Percentiles rank a stretch among this genome's conserved stretches.
These are phyloP conservation scores for Manihot esculenta DNA, from an alignment of 441 rosid genomes.

Conservation along the genomic window DNA sequence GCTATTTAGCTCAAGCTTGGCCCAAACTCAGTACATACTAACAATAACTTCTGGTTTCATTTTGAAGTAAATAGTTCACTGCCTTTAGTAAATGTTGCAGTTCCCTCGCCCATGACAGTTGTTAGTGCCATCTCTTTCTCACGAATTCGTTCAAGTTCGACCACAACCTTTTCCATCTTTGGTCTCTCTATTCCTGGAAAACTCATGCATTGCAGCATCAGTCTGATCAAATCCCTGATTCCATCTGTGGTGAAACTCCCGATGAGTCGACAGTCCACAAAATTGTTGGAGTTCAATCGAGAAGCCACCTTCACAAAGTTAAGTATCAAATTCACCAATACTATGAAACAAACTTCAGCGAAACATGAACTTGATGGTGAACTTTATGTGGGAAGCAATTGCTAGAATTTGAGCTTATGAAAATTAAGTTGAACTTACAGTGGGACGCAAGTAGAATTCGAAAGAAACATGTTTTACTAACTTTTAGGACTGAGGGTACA, in stretches of 20 bases:
- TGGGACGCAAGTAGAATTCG: too few species aligned
- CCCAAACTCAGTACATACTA: slow-evolving; percentile 15
- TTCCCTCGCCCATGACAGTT: slow-evolving; percentile 50
- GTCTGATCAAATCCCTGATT: slow-evolving; percentile 38
- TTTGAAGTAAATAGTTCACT: slow-evolving; percentile 46
- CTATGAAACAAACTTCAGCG: neutral
- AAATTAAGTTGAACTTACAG: too few species aligned
- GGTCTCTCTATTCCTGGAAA: slow-evolving; percentile 43
- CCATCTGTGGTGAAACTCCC: slow-evolving; percentile 52
- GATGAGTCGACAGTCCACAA: slow-evolving; percentile 43
- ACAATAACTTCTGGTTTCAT: slow-evolving; percentile 8
- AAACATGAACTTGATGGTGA: neutral
- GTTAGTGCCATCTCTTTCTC: slow-evolving; percentile 53
- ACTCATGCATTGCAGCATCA: slow-evolving; percentile 47
- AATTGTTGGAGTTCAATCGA: slow-evolving; percentile 27
- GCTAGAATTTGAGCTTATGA: neutral
- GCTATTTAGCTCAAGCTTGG: slow-evolving; percentile 22
- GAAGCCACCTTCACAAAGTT: slow-evolving; percentile 39
- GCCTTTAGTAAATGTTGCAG: slow-evolving; percentile 46
- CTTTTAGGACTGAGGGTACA: neutral
- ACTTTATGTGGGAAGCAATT: neutral
- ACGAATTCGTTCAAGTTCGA: slow-evolving; percentile 48
- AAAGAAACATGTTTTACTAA: too few species aligned
- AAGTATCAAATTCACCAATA: neutral
- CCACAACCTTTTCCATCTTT: slow-evolving; percentile 44